Conservation (phyloP, 2,329 filamentous ascomycete genomes). For the Venturia nashicola region DNA sequence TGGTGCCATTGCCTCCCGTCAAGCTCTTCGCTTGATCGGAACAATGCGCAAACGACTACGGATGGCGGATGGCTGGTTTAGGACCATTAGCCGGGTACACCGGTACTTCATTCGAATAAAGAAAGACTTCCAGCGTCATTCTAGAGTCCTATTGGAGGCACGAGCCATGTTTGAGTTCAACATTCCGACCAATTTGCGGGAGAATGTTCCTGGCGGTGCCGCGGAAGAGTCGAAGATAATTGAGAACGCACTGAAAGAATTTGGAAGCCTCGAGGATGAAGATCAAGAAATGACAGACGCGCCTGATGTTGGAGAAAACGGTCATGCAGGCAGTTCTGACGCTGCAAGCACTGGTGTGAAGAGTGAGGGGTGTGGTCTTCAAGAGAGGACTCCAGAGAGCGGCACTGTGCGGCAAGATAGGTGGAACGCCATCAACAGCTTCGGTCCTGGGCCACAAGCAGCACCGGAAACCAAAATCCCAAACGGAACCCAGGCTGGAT, state of each 20-base stretch:
- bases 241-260: constrained; percentile 23
- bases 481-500: background rate
- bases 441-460: constrained; percentile 14
- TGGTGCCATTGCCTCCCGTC: constrained; percentile 32
- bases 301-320: constrained; percentile 9
- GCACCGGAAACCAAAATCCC: background rate
- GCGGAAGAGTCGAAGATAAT: constrained; percentile 42
- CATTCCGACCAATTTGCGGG: constrained; percentile 27
- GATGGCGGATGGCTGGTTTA: constrained; percentile 45
- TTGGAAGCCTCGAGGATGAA: constrained; percentile 23
- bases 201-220: constrained; percentile 36
- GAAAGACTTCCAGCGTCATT: constrained; percentile 31
- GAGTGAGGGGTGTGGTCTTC: constrained; percentile 17
- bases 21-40: constrained; percentile 38
- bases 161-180: background rate
- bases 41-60: constrained; percentile 41
- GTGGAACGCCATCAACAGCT: constrained; percentile 28
- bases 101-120: constrained; percentile 40
- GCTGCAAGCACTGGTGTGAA: constrained; percentile 16
- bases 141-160: constrained; percentile 16
- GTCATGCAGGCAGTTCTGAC: background rate
- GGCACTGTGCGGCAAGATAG: constrained; percentile 18
- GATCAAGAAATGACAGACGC: constrained; percentile 25
- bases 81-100: constrained; percentile 41
- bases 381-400: constrained; percentile 12